Evolutionary conservation across 768 basidiomycete species (phyloP).

Genomic region (Tremella fuciformis): DNA sequence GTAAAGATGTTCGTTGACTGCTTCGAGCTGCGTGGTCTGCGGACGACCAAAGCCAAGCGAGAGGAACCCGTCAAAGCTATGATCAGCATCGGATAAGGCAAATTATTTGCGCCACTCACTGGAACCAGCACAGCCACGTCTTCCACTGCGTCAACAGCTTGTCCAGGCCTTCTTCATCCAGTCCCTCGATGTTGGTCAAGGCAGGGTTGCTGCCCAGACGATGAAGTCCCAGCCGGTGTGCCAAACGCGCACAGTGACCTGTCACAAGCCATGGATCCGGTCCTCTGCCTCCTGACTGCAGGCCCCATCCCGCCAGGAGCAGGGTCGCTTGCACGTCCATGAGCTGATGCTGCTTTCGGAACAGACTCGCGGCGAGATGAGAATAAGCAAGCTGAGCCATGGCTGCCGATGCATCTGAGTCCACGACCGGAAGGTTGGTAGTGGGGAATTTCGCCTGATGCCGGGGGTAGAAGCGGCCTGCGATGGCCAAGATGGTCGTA

Average conservation of each 20-base stretch:
- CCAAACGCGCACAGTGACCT: constrained; percentile 33
- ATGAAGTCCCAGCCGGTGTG: constrained; percentile 35
- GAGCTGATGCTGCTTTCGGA: constrained; percentile 38
- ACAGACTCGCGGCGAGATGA: constrained; percentile 31
- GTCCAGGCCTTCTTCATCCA: constrained; percentile 6
- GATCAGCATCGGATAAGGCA: not conserved
- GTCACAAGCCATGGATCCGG: constrained; percentile 43
- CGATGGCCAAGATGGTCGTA: constrained; percentile 26
- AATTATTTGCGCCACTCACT: constrained; percentile 7
- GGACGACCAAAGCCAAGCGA: constrained; percentile 30
- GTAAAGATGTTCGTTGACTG: constrained; percentile 8
- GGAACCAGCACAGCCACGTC: constrained; percentile 24
- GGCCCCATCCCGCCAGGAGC: constrained; percentile 36
- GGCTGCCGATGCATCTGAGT: constrained; percentile 3
- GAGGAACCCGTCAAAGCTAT: constrained; percentile 29
- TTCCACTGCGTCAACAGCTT: constrained; percentile 16
- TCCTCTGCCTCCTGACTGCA: constrained; percentile 32
- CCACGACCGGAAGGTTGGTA: not conserved
- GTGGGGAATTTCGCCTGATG: not conserved
- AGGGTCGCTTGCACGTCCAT: constrained; percentile 41
- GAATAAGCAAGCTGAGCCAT: constrained; percentile 30
- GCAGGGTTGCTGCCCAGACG: constrained; percentile 5
- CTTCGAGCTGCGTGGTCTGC: constrained; percentile 10
- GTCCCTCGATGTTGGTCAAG: constrained; percentile 2
- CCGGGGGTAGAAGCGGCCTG: constrained; percentile 22